A percentile compares a stretch with the other conserved stretches of the same genome.
phyloP scores from a whole-genome alignment of 768 basidiomycete species.

The Kwoniella botswanensis region DNA sequence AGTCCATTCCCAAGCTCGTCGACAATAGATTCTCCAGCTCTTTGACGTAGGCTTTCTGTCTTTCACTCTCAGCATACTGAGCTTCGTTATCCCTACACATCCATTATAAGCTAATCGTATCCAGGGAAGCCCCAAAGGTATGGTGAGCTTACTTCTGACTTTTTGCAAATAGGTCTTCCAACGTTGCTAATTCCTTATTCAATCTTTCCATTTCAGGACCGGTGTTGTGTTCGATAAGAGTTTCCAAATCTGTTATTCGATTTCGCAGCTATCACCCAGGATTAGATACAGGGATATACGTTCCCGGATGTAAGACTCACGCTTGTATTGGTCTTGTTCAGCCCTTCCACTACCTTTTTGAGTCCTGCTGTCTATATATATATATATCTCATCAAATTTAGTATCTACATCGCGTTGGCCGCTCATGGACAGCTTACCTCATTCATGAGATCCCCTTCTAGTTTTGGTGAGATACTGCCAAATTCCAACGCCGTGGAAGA shows the following conservation, averaged over 20 bases:
- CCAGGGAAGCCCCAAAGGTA: no score
- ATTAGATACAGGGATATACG: neutral
- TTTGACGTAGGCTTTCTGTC: slow-evolving; percentile 34
- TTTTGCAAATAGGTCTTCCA: slow-evolving; percentile 19
- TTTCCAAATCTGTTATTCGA: slow-evolving; percentile 17
- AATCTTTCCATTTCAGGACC: slow-evolving; percentile 16
- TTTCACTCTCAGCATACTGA: slow-evolving; percentile 29
- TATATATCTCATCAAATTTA: neutral
- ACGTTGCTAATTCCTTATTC: slow-evolving; percentile 18
- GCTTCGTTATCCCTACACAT: slow-evolving; percentile 34
- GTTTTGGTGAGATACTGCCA: slow-evolving; percentile 1
- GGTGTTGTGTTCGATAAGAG: slow-evolving; percentile 15
- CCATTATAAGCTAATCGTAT: neutral
- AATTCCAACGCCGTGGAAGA: neutral
- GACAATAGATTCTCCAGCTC: slow-evolving; percentile 28
- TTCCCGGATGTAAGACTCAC: slow-evolving; percentile 15
- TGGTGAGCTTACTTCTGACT: slow-evolving; percentile 16
- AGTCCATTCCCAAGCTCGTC: slow-evolving; percentile 19
- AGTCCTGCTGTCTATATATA: slow-evolving; percentile 5
- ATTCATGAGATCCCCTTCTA: slow-evolving; percentile 7
- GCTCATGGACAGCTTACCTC: slow-evolving; percentile 3
- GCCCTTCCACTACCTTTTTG: slow-evolving; percentile 9
- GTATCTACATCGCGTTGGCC: neutral
- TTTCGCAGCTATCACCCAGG: slow-evolving; percentile 5
- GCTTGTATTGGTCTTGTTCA: slow-evolving; percentile 14